phyloP scores from a whole-genome alignment of 208 protist species.

The Novymonas esmeraldas region DNA sequence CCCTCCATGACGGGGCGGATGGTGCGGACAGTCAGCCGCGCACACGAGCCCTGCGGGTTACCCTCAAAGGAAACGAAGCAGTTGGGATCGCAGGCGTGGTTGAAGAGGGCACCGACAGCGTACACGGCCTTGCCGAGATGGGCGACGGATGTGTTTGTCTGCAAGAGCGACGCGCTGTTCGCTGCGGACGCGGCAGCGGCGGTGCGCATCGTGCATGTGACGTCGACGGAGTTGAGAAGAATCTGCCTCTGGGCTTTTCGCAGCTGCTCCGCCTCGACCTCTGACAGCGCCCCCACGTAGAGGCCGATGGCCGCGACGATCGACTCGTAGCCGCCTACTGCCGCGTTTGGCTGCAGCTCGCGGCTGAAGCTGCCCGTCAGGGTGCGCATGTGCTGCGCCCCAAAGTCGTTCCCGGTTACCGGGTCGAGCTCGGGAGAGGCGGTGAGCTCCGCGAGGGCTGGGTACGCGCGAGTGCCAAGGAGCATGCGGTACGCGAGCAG shows the following conservation, averaged over 20 bases:
- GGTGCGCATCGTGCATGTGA: constrained; percentile 60
- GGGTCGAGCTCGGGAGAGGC: constrained; percentile 42
- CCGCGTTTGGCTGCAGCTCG: constrained; percentile 58
- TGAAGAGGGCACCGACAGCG: constrained; percentile 56
- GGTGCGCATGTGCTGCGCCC: constrained; percentile 43
- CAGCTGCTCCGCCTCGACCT: constrained; percentile 62
- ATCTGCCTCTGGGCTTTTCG: constrained; percentile 80
- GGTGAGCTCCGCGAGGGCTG: constrained; percentile 24
- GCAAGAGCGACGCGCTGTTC: constrained; percentile 35
- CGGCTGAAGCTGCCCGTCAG: constrained; percentile 54
- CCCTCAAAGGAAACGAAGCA: constrained; percentile 79
- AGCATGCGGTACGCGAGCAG: constrained; percentile 77
- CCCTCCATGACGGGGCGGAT: constrained; percentile 70
- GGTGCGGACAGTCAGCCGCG: constrained; percentile 54
- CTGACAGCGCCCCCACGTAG: constrained; percentile 60
- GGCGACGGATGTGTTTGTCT: constrained; percentile 52
- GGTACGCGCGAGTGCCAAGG: constrained; percentile 35
- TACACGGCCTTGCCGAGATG: constrained; percentile 78
- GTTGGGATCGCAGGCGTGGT: constrained; percentile 90
- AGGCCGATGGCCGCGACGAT: constrained; percentile 62
- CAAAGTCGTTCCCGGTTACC: constrained; percentile 39
- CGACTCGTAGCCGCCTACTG: constrained; percentile 75
- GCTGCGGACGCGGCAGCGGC: constrained; percentile 23
- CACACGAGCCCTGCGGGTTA: constrained; percentile 71
- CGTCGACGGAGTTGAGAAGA: constrained; percentile 57